Base-by-base conservation (phyloP, 768 basidiomycete species). In the Tubosaeta brunneosetosa region DNA sequence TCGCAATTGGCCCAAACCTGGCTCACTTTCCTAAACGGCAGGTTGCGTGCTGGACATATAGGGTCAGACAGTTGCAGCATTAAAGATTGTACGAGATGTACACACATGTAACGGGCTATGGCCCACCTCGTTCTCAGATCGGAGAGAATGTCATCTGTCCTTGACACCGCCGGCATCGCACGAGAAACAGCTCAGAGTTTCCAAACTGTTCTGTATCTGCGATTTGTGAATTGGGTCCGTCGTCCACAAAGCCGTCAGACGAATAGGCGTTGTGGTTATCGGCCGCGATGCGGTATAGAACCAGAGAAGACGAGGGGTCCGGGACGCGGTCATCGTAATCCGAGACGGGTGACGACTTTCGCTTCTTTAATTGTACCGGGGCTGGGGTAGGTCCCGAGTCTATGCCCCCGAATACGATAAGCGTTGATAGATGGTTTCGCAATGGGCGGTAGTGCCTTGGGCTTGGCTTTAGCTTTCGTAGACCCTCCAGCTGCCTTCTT, bases 151-250 rank as follows among this genome's bases (percentile, higher is more conserved):
- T 66, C 27, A 78, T 66, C 44, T 79, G 72, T 1, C 73, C 79
- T 54, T 84, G 74, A 65, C 97, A 99, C 19, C 77, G 69, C 38
- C 85, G 79, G 68, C 97, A 99, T 14, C 84, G 78, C 32, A 98
- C 75, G 27, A 81, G 55, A 59, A 98, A 85, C 0, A 84, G 83
- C 10, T 76, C 74, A 12, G 82, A 78, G 48, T 94, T 83, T 58
- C 80, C 83, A 81, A 89, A 99, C 5, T 94, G 83, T 61, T 97
- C 88, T 13, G 78, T 75, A 59, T 98, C 95, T 1, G 92, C 83
- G 56, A 93, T 79, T 57, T 91, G 91, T 1, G 94, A 94, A 59
- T 95, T n/a, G n/a, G 47, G 44, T 1, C 51, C 61, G 2, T 68
- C 70, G 22, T 71, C 70, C 8, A 34, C 49, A 13, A 12, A 51